Evolutionary conservation across 768 basidiomycete species (phyloP).

Genomic region (Holtermannia corniformis): DNA sequence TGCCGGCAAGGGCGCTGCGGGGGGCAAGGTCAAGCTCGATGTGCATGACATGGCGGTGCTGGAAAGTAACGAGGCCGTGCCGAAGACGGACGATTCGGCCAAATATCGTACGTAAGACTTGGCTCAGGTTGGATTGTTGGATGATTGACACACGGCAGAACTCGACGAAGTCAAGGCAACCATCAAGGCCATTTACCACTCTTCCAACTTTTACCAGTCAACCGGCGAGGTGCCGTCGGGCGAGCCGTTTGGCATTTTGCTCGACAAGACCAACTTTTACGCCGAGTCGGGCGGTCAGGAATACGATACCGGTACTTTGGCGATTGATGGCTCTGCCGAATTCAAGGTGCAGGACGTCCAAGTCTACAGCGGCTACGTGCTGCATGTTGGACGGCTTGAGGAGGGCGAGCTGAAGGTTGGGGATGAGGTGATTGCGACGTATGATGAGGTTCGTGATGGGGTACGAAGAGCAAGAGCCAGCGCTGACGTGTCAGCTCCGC

Average conservation of each 20-base stretch:
- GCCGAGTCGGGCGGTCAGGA: slow-evolving; percentile 97
- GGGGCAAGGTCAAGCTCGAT: slow-evolving; percentile 70
- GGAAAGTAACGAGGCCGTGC: slow-evolving; percentile 64
- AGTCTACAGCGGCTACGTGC: slow-evolving; percentile 86
- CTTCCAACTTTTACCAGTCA: slow-evolving; percentile 62
- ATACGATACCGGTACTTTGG: slow-evolving; percentile 88
- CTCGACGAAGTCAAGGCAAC: slow-evolving; percentile 65
- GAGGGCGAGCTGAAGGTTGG: slow-evolving; percentile 74
- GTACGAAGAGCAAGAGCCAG: not conserved
- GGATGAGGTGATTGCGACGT: slow-evolving; percentile 74
- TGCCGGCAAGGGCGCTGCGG: slow-evolving; percentile 53
- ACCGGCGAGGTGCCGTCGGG: slow-evolving; percentile 59
- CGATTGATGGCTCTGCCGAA: slow-evolving; percentile 81
- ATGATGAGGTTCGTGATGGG: slow-evolving; percentile 66
- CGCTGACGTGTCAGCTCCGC: slow-evolving; percentile 53
- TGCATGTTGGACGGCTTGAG: slow-evolving; percentile 82
- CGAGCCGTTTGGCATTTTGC: slow-evolving; percentile 67
- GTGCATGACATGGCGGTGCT: slow-evolving; percentile 86
- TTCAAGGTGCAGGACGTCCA: slow-evolving; percentile 93
- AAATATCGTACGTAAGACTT: slow-evolving; percentile 65
- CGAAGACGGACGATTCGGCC: slow-evolving; percentile 83
- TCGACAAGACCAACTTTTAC: slow-evolving; percentile 91
- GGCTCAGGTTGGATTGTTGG: not conserved
- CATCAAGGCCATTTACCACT: slow-evolving; percentile 75
- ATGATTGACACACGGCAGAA: slow-evolving; percentile 44